phyloP scores from a whole-genome alignment of 139 green algal species.

The Trebouxia sp. region DNA sequence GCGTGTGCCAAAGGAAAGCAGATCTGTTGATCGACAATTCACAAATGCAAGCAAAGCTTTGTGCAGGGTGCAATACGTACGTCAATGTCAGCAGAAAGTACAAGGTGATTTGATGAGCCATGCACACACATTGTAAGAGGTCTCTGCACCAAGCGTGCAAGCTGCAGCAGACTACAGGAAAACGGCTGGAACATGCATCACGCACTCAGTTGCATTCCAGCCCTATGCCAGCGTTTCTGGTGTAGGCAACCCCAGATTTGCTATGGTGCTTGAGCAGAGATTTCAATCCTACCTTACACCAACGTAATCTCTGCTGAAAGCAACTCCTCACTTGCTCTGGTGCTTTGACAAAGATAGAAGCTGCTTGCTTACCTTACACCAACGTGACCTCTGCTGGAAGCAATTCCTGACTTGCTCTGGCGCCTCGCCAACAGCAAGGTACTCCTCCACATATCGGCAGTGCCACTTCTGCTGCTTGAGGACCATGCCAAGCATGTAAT shows the following conservation, averaged over 20 bases:
- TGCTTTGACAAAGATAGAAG: not conserved
- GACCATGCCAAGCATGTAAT: conserved; percentile 58
- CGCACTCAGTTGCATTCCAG: too few relatives aligned
- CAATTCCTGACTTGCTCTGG: conserved; percentile 67
- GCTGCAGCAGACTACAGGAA: too few relatives aligned
- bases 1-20: not conserved
- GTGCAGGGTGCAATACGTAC: not conserved
- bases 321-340: too few relatives aligned
- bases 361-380: conserved; percentile 53
- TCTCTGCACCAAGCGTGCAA: too few relatives aligned
- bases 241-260: too few relatives aligned
- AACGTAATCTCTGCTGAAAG: not conserved
- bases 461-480: conserved; percentile 46
- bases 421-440: conserved; percentile 63
- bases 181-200: too few relatives aligned
- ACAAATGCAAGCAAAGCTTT: too few relatives aligned
- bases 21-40: too few relatives aligned
- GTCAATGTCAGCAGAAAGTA: not conserved
- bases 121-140: too few relatives aligned
- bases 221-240: too few relatives aligned
- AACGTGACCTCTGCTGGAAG: conserved; percentile 72
- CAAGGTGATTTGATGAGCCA: not conserved
- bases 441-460: conserved; percentile 60
- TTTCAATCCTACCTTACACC: too few relatives aligned
- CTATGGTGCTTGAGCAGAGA: too few relatives aligned